Percentiles rank a stretch among this genome's conserved stretches.
Conservation (phyloP, 1,284 basidiomycete genomes). For the Testicularia cyperi region DNA sequence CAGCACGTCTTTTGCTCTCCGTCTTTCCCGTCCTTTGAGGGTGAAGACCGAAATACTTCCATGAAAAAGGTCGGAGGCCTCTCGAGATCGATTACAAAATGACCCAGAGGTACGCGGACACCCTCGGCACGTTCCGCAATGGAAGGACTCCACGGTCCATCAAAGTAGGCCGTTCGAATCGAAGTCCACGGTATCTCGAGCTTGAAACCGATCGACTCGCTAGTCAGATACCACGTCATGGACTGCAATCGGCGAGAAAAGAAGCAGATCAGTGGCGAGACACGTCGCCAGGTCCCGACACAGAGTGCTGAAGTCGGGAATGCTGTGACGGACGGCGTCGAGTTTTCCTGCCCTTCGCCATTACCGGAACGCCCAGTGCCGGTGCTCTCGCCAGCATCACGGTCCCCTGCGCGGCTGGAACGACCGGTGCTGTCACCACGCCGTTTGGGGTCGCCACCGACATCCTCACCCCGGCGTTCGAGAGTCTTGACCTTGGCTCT, state of each 20-base stretch:
- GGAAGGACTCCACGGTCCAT: slow-evolving; percentile 20
- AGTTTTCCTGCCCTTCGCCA: slow-evolving; percentile 7
- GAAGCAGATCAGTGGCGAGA: slow-evolving; percentile 49
- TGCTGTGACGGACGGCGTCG: slow-evolving; percentile 23
- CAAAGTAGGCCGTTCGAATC: slow-evolving; percentile 26
- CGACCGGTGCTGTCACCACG: neutral
- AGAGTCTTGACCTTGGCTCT: slow-evolving; percentile 42
- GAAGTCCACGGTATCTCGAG: slow-evolving; percentile 46
- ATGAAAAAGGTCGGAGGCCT: slow-evolving; percentile 51
- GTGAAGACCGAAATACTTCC: slow-evolving; percentile 45
- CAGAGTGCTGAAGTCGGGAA: slow-evolving; percentile 40
- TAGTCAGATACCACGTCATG: slow-evolving; percentile 45
- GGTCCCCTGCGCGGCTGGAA: neutral
- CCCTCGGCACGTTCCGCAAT: slow-evolving; percentile 43
- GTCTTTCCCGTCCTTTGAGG: slow-evolving; percentile 9
- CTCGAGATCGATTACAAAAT: slow-evolving; percentile 40
- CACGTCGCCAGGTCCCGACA: slow-evolving; percentile 49
- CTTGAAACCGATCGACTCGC: slow-evolving; percentile 52
- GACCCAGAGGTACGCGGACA: slow-evolving; percentile 31
- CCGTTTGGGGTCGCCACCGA: too few relatives aligned
- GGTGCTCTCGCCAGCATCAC: neutral
- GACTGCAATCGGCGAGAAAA: slow-evolving; percentile 43
- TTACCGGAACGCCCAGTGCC: slow-evolving; percentile 2
- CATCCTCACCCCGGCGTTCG: slow-evolving; percentile 19
- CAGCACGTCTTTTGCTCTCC: slow-evolving; percentile 37